Conservation (phyloP, 2,329 filamentous ascomycete genomes). For the Dichotomopilus funicola region DNA sequence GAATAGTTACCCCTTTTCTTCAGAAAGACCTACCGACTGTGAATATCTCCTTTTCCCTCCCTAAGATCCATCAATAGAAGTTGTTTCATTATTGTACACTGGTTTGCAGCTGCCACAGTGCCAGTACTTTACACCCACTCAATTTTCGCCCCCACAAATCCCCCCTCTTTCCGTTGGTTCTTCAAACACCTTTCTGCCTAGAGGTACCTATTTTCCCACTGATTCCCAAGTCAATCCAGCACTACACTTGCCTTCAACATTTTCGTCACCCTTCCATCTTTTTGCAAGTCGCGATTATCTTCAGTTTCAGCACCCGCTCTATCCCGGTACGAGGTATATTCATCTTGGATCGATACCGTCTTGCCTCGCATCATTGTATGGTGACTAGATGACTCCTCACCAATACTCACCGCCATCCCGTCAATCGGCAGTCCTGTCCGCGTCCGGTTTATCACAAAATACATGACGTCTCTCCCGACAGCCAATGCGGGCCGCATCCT, state of each 20-base stretch:
- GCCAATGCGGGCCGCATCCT: conserved; percentile 9
- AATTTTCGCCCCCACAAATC: neutral
- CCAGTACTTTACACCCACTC: no score
- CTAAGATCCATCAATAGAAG: no score
- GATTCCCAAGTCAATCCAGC: neutral
- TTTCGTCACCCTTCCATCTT: neutral
- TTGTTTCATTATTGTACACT: no score
- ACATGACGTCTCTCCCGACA: conserved; percentile 1
- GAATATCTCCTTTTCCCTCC: no score
- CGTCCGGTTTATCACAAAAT: neutral
- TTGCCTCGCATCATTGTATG: neutral
- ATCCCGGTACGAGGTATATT: neutral
- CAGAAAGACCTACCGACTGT: no score
- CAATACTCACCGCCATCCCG: neutral
- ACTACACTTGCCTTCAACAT: neutral
- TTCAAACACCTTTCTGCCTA: neutral
- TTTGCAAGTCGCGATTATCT: neutral
- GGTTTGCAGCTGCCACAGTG: no score
- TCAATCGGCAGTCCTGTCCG: neutral
- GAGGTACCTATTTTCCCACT: neutral
- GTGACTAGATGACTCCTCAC: neutral
- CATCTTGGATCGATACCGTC: neutral
- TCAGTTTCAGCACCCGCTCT: neutral
- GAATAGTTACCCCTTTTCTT: no score
- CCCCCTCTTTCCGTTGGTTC: neutral